These are phyloP conservation scores for Albophoma yamanashiensis DNA, from an alignment of 2,329 filamentous ascomycete genomes.

Conservation along the genomic window DNA sequence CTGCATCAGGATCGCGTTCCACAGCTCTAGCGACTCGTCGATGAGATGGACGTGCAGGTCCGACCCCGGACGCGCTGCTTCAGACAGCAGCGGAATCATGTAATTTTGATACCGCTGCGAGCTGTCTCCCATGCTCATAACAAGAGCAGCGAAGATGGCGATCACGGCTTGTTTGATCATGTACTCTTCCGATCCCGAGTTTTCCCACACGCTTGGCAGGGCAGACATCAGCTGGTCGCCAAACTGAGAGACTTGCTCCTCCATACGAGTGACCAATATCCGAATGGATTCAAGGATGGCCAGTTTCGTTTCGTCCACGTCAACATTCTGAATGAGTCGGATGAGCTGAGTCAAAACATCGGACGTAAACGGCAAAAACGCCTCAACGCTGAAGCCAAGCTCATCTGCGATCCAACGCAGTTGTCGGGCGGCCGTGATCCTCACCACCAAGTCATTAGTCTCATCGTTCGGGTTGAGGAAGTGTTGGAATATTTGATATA, in stretches of 20 bases:
- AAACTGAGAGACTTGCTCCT: conserved; percentile 55
- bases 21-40: conserved; percentile 86
- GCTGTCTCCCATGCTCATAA: conserved; percentile 72
- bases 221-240: conserved; percentile 75
- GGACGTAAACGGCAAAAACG: conserved; percentile 68
- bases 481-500: conserved; percentile 85
- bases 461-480: conserved; percentile 68
- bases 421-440: conserved; percentile 80
- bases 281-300: conserved; percentile 80
- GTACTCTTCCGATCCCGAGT: conserved; percentile 68
- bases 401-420: conserved; percentile 74
- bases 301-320: conserved; percentile 81
- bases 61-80: conserved; percentile 67
- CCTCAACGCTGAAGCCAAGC: conserved; percentile 64
- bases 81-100: conserved; percentile 72
- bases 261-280: conserved; percentile 70
- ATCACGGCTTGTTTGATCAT: conserved; percentile 92
- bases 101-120: conserved; percentile 70
- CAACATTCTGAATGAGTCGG: conserved; percentile 66
- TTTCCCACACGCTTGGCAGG: conserved; percentile 74
- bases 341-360: conserved; percentile 65
- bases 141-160: conserved; percentile 71
- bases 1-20: conserved; percentile 63
- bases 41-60: conserved; percentile 71
- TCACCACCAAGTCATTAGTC: conserved; percentile 82